These are phyloP conservation scores for Xylaria sp. DNA, from an alignment of 2,329 filamentous ascomycete genomes.

Conservation along the genomic window DNA sequence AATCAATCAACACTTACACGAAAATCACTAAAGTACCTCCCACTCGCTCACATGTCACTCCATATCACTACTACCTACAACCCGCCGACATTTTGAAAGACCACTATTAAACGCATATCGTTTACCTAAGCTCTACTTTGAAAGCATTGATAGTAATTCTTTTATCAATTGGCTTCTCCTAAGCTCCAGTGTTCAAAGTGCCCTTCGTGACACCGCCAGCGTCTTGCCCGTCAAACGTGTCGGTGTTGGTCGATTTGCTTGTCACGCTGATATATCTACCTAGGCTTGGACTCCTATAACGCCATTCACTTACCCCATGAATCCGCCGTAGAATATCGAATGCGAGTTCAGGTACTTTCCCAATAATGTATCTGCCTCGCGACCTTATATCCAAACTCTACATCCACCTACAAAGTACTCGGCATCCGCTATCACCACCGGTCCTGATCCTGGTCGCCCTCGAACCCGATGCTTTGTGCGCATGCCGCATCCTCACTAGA, in stretches of 20 bases:
- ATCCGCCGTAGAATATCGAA: conserved; percentile 38
- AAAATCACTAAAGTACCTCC: conserved; percentile 23
- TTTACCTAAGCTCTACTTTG: conserved; percentile 23
- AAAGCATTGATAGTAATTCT: conserved; percentile 25
- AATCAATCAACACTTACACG: conserved; percentile 31
- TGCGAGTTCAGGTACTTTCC: conserved; percentile 42
- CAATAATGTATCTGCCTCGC: conserved; percentile 90
- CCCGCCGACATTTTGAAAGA: neutral
- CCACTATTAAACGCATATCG: conserved; percentile 10
- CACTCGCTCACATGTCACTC: conserved; percentile 1
- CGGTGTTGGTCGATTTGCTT: conserved; percentile 8
- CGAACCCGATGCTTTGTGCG: conserved; percentile 93
- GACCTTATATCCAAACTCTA: conserved; percentile 90
- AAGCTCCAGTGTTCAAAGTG: neutral
- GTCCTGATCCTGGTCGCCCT: conserved; percentile 91
- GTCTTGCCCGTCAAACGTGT: neutral
- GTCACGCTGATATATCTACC: neutral
- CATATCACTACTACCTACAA: conserved; percentile 13
- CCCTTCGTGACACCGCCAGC: neutral
- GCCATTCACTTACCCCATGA: conserved; percentile 38
- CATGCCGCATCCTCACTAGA: conserved; percentile 89
- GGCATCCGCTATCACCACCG: conserved; percentile 88
- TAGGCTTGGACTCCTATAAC: neutral
- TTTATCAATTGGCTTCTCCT: conserved; percentile 18
- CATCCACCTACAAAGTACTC: conserved; percentile 81